Evolutionary conservation across 2,329 filamentous ascomycete species (phyloP), one percentile per base, ranked within the genome.

Genomic region (Plectosphaerella plurivora): DNA sequence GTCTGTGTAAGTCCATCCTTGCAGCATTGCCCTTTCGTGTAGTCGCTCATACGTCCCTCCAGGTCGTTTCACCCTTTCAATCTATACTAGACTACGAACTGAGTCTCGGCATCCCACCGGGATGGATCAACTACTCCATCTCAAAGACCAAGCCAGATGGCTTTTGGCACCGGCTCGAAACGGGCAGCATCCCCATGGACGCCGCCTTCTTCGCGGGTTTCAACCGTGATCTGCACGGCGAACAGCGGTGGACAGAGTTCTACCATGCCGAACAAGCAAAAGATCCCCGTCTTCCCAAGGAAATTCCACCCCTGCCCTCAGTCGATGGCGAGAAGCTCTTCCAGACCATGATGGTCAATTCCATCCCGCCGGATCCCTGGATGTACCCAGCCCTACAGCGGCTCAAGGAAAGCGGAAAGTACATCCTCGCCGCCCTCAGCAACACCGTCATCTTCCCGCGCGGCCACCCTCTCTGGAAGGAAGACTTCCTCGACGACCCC

Each of bases 51-150:
- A 7, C 7, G 11, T 36, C 3, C n/a, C 24, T 22, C 15, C 59
- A 96, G 92, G 91, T 97, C 51, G 76, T 88, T 22, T 97, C 91
- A 1, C 94, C 94, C 10, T 92, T 99, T 64, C 91, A 96, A 73
- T 86, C 89, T 2, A 97, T 99, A 62, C 78, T 96, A 52, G 88
- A 96, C 71, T 97, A 97, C 68, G 94, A 97, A 67, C 73, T 86
- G 51, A 74, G 80, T 55, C 77, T 89, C 52, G 78, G 79, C 41
- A 93, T 97, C 48, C 93, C 92, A 1, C 78, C 84, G 4, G 93
- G 92, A 64, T 97, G 91, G 86, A 80, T 97, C 61, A 97, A 97
- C 74, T 87, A 88, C 72, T 88, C 88, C 60, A 94, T 97, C 64
- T 91, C 90, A 50, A 81, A 82, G 61, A 85, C 87, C 3, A 83